phyloP scores from a whole-genome alignment of 768 basidiomycete species.

The Tulasnella sp. region DNA sequence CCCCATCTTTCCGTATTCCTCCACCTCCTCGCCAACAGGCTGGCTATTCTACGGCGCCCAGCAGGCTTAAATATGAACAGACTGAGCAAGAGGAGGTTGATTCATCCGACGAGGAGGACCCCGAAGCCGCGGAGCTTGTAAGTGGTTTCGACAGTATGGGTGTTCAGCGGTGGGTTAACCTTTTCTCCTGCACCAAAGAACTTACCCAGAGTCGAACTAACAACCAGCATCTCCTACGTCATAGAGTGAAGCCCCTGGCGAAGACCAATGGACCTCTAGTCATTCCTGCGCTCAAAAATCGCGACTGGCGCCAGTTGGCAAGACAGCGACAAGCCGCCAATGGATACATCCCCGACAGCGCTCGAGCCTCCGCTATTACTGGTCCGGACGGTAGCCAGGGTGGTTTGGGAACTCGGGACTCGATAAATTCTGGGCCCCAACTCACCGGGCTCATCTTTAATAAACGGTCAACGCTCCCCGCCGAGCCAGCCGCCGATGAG shows the following conservation, averaged over 20 bases:
- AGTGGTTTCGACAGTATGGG: slow-evolving; percentile 68
- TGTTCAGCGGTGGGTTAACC: slow-evolving; percentile 77
- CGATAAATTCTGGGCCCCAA: slow-evolving; percentile 73
- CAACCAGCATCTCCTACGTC: slow-evolving; percentile 45
- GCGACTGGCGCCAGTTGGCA: slow-evolving; percentile 84
- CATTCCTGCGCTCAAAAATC: slow-evolving; percentile 80
- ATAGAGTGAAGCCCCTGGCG: slow-evolving; percentile 31
- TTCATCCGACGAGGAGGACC: slow-evolving; percentile 44
- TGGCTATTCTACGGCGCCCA: slow-evolving; percentile 41
- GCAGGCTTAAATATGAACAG: slow-evolving; percentile 32
- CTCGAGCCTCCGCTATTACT: slow-evolving; percentile 43
- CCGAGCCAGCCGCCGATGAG: slow-evolving; percentile 33
- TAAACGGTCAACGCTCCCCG: slow-evolving; percentile 32
- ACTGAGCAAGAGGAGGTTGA: slow-evolving; percentile 32
- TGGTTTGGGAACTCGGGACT: slow-evolving; percentile 66
- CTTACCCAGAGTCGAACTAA: slow-evolving; percentile 47
- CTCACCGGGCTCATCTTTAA: slow-evolving; percentile 60
- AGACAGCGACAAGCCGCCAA: slow-evolving; percentile 54
- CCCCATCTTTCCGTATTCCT: slow-evolving; percentile 51
- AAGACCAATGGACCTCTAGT: slow-evolving; percentile 62
- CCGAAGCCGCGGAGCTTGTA: slow-evolving; percentile 60
- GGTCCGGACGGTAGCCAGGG: slow-evolving; percentile 72
- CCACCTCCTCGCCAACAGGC: slow-evolving; percentile 54
- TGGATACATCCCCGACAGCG: slow-evolving; percentile 64
- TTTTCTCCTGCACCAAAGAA: slow-evolving; percentile 37